Conservation (phyloP, 805 yeast genomes). For the Lipomyces starkeyi region DNA sequence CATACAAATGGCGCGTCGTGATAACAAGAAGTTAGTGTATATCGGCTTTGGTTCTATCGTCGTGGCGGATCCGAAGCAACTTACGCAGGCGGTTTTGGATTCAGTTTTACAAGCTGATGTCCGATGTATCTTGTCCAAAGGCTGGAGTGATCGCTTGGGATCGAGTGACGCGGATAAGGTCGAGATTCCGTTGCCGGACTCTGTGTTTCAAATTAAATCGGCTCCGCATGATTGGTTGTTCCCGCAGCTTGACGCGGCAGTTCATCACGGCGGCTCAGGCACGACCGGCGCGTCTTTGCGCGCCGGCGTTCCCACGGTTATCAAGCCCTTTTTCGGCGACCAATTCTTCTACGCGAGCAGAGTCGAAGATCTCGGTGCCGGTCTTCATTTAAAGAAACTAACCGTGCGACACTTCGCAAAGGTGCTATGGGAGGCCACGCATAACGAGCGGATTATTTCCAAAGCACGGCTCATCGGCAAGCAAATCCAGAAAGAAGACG, state of each 20-base stretch:
- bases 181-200: conserved; percentile 63
- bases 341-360: conserved; percentile 90
- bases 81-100: conserved; percentile 77
- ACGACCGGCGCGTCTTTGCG: conserved; percentile 91
- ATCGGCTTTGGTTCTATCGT: conserved; percentile 97
- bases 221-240: conserved; percentile 96
- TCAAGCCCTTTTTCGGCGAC: conserved; percentile 96
- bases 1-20: conserved; percentile 63
- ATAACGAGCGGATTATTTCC: conserved; percentile 67
- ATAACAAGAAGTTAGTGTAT: conserved; percentile 76
- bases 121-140: conserved; percentile 85
- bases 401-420: conserved; percentile 65
- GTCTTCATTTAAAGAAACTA: conserved; percentile 70
- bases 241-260: conserved; percentile 87
- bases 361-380: conserved; percentile 88
- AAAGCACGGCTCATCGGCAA: conserved; percentile 70
- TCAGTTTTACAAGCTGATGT: conserved; percentile 84
- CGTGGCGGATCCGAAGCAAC: conserved; percentile 76
- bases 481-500: conserved; percentile 73
- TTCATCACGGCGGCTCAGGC: conserved; percentile 97
- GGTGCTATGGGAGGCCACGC: conserved; percentile 72
- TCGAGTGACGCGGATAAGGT: conserved; percentile 48
- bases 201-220: conserved; percentile 70
- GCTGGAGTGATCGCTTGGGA: conserved; percentile 84
- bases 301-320: conserved; percentile 85